Conservation (phyloP, 1,284 basidiomycete genomes). For the Coriolopsis trogii region DNA sequence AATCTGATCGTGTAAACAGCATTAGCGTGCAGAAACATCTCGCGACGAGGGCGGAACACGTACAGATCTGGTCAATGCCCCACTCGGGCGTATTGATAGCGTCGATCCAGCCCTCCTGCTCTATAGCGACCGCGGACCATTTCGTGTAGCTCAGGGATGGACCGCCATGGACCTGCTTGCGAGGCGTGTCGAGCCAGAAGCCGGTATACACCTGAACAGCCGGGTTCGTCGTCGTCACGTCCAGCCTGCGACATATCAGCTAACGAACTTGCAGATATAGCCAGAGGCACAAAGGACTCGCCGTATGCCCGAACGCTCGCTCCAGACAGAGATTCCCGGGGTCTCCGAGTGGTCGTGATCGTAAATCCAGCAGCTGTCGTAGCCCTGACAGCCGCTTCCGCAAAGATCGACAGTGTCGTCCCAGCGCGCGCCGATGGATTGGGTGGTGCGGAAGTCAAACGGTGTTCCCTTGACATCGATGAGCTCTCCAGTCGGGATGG, state of each 20-base stretch:
- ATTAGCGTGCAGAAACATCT: neutral
- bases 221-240: conserved; percentile 54
- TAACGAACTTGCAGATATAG: no score
- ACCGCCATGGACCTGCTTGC: conserved; percentile 55
- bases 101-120: conserved; percentile 58
- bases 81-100: conserved; percentile 60
- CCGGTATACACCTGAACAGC: conserved; percentile 53
- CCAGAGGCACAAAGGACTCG: no score
- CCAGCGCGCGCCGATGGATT: conserved; percentile 45
- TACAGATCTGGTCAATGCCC: conserved; percentile 55
- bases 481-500: conserved; percentile 53
- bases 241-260: no score
- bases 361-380: conserved; percentile 44
- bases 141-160: conserved; percentile 45
- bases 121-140: conserved; percentile 55
- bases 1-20: conserved; percentile 39
- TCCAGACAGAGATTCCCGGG: conserved; percentile 40
- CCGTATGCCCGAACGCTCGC: conserved; percentile 48
- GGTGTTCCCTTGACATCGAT: conserved; percentile 42
- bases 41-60: conserved; percentile 22
- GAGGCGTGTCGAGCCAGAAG: conserved; percentile 46
- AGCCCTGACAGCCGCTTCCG: conserved; percentile 37
- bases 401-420: conserved; percentile 44
- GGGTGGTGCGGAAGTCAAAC: conserved; percentile 49
- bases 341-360: conserved; percentile 33